Base-by-base conservation (phyloP, 345 rosid species). In the Rhodamnia argentea region DNA sequence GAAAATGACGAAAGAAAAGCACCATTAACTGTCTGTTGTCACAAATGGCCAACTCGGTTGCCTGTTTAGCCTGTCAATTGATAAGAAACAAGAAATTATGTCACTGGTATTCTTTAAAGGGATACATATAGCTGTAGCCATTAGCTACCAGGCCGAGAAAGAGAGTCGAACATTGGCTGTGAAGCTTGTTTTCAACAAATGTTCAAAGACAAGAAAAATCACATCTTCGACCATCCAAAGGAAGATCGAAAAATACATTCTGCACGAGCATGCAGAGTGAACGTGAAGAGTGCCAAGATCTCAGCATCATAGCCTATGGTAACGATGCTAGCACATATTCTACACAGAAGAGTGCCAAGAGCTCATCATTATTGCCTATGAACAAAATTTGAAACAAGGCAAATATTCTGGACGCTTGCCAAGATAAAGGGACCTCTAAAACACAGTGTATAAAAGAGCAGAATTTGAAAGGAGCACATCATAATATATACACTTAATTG, bases 21-120 rank as follows among this genome's bases (percentile, higher is more conserved):
- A 94, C 99, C 99, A 95, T 95, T 86, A 96, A 88, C 93, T 93
- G 93, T 74, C 89, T 94, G 82, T 91, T 89, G 87, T 95, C 97
- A 86, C 88, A 87, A 75, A 92, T 14, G 84, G 99, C 98, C 89
- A 94, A 52, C 83, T 93, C 93, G 42, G 95, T 93, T 42, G 98
- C 98, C 85, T 81, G 88, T 89, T 93, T 94, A 14, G 98, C 98
- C 99, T 96, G 92, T 5, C 86, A 62, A 74, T 62, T 84, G n/a
- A 44, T 60, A 14, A 76, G 54, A 55, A 57, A 87, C 37, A 37
- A 87, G 27, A 88, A 58, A 64, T 58, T 52, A 78, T 82, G 70
- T 42, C 64, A 64, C 44, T 16, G 13, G 75, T 14, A 64, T 32
- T 4, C 78, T 64, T 64, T 64, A 18, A 32, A 64, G 44, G 50